Base-by-base conservation (phyloP, 129 eudicot genomes). In the Artemisia annua region DNA sequence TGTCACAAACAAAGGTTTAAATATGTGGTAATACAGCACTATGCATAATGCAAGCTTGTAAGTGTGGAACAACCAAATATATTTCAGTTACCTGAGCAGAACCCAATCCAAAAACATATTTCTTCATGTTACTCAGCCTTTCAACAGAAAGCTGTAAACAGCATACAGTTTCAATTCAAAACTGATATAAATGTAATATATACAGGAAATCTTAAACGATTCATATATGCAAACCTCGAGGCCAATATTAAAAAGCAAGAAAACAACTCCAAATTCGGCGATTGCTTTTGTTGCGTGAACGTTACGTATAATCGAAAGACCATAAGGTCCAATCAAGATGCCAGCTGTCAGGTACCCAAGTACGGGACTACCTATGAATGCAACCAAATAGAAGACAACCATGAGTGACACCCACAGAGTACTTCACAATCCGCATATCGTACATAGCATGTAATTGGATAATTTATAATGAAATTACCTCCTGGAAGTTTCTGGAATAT, bases 271-370 rank as follows among this genome's bases (percentile, higher is more conserved):
- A 71, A 94, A 94, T 84, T 94, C 99, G 20, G 99, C 99, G 79
- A 94, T 94, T 65, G 99, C 97, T 84, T 94, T 94, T 66, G 99
- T 94, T 17, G 83, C 99, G 78, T 94, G 99, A 48, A 94, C 97
- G 69, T 94, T 80, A 43, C 88, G 99, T 69, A 94, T 94, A 69
- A 94, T 94, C 67, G 99, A 94, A 75, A 94, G 86, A 73, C 99
- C 99, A 80, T 94, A 94, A 66, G 99, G 99, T 74, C 99, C 99
- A 69, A 94, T 94, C 87, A 94, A 81, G 77, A 94, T 94, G 66
- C 99, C 99, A 76, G 97, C 99, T 43, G 96, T 87, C 85, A 94
- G 81, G 75, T 94, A 94, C 58, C 99, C 99, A 75, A 94, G 99
- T 70, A 94, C 99, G 78, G 99, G 99, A 83, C 99, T 94, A 46